phyloP scores from a whole-genome alignment of 1,284 basidiomycete genomes.

The Cutaneotrichosporon sp. region DNA sequence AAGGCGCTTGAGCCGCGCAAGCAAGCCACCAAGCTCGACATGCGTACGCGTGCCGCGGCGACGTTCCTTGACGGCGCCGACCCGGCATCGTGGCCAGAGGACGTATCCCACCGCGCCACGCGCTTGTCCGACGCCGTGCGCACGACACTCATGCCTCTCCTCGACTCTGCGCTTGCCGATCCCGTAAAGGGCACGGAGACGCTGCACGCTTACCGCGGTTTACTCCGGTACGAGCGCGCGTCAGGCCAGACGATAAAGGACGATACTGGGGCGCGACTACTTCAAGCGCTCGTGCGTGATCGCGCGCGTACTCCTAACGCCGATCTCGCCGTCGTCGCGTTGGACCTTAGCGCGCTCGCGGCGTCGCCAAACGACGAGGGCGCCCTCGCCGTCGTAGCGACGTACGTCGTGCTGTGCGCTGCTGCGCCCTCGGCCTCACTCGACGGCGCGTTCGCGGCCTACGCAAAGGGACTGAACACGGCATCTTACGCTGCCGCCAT shows the following conservation, averaged over 20 bases:
- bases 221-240: conserved; percentile 4
- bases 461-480: not conserved
- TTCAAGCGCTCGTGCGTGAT: conserved; percentile 3
- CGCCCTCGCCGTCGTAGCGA: conserved; percentile 1
- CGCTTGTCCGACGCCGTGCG: conserved; percentile 9
- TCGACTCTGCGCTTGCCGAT: not conserved
- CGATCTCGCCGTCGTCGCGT: not conserved
- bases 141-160: not conserved
- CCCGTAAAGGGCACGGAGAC: not conserved
- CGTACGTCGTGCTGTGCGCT: conserved; percentile 10
- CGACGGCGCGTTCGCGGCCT: not conserved
- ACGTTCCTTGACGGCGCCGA: conserved; percentile 1
- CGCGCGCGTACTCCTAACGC: not conserved
- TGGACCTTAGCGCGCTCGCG: conserved; percentile 5
- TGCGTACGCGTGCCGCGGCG: conserved; percentile 2
- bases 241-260: not conserved
- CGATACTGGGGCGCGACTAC: conserved; percentile 4
- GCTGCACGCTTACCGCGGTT: conserved; percentile 2
- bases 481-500: conserved; percentile 1
- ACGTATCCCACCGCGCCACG: conserved; percentile 1
- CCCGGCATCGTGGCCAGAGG: not conserved
- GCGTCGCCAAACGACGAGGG: not conserved
- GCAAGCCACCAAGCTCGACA: conserved; percentile 2
- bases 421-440: not conserved
- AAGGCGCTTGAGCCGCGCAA: conserved; percentile 4